Evolutionary conservation across 768 basidiomycete species (phyloP), one percentile per base, ranked within the genome.

Genomic region (Amanita brunnescens): DNA sequence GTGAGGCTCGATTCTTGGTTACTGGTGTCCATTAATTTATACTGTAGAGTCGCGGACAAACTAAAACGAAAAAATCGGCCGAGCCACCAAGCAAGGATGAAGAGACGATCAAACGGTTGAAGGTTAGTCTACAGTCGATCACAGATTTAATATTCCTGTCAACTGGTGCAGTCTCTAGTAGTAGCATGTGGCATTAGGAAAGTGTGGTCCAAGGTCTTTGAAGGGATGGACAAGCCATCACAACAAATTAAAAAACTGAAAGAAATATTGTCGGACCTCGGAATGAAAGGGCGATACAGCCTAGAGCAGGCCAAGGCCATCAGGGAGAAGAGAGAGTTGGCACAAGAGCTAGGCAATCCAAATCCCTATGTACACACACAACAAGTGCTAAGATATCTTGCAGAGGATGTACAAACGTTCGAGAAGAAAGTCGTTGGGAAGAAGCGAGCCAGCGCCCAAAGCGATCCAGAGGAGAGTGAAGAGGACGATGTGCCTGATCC

Each of bases 291-390:
- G 1, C 77, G 84, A 20, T 70, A 83, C 60, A 91, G 80, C 54
- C 58, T 90, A 59, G 90, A 89, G 48, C 85, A 93, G 66, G 92
- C 91, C 3, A 87, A 79, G 58, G 68, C 71, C 2, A 85, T 94
- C 58, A 85, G 76, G 54, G 78, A 72, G 63, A 78, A 78, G 60
- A 72, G 90, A 40, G 93, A 93, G 62, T 62, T 91, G 5, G 84
- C 78, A 20, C 72, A 88, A 53, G 90, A 93, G 61, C 73, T 92
- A 16, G 77, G 91, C 93, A 57, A 29, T 79, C 72, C 14, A 10
- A 1, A 34, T 20, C 26, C 51, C 42, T 12, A 41, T 20, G 16
- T 2, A 16, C 34, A 23, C 34, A 23, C 32, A 14, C 5, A 38
- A 49, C 12, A 30, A 20, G 23, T 49, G 6, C 53, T 21, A 43